Percentiles rank a stretch among this genome's conserved stretches.
Conservation (phyloP, 306 rosid genomes). For the Rosa persica region DNA sequence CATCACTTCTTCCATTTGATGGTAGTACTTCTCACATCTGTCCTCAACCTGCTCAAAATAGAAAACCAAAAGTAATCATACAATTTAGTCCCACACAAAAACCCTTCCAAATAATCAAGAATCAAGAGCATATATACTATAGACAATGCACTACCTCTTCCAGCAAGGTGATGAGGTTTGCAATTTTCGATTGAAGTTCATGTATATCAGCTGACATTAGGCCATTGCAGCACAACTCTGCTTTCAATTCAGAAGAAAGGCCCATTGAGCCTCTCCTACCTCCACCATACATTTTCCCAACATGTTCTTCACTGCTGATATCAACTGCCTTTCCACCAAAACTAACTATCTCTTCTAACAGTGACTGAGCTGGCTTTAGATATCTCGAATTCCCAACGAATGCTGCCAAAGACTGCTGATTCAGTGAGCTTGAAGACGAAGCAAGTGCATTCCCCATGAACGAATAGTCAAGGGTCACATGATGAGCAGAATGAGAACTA, state of each 20-base stretch:
- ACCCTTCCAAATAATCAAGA: no score
- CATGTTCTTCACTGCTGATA: constrained; percentile 47
- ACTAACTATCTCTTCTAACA: constrained; percentile 61
- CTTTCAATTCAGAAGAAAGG: constrained; percentile 56
- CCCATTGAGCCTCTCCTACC: constrained; percentile 41
- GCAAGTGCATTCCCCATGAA: constrained; percentile 12
- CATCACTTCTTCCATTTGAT: constrained; percentile 72
- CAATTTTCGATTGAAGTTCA: constrained; percentile 55
- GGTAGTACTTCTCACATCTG: constrained; percentile 67
- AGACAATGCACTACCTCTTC: constrained; percentile 48
- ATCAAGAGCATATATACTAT: no score
- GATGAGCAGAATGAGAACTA: no score
- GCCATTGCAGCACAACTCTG: constrained; percentile 52
- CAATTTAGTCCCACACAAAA: no score
- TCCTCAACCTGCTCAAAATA: constrained; percentile 51
- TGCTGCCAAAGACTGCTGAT: constrained; percentile 47
- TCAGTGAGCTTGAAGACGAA: constrained; percentile 36
- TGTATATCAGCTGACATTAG: constrained; percentile 53
- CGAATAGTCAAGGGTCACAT: constrained; percentile 12
- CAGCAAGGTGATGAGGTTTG: constrained; percentile 55
- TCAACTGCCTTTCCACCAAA: constrained; percentile 53
- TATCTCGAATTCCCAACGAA: constrained; percentile 54
- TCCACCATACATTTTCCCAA: constrained; percentile 47
- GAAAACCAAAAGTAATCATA: background rate
- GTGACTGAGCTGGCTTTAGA: constrained; percentile 62